Base-by-base conservation (phyloP, 78 protist species). In the Dictyostelium brefeldianum region DNA sequence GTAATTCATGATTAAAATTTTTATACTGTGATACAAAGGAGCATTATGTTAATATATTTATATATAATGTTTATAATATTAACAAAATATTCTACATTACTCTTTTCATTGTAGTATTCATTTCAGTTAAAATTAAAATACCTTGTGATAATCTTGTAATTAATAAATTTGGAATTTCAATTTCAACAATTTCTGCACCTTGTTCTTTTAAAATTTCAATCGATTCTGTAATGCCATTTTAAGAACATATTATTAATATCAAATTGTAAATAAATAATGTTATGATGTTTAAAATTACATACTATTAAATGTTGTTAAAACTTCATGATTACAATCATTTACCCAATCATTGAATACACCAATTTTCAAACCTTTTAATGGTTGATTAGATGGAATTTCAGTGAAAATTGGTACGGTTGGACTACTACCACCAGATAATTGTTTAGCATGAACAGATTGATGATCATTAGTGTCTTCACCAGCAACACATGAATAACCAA, bases 91-190 rank as follows among this genome's bases (percentile, higher is more conserved):
- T 46, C 8, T 43, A 51, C 14, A 14, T 46, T 78, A 80, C 93
- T 54, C 36, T 75, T 54, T 80, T 82, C 95, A 90, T 90, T 29
- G 95, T 48, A 12, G 64, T 75, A 47, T 73, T 90, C 85, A 93
- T 77, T 46, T 93, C 96, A 20, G 96, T 56, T 11, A 81, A 11
- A 82, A 93, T 89, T 1, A 50, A 14, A 7, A 89, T 43, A 41
- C 22, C 71, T 80, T 93, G 96, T 7, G 96, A n/a, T 25, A 93
- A 41, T 53, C 92, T 43, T 18, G 73, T 80, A 7, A 53, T n/a
- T 36, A 27, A 31, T 12, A 93, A 31, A 71, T 87, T n/a, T 48
- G 78, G 29, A 25, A 92, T 48, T 50, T 41, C 71, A 15, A 83
- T 81, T 20, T 46, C 81, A 15, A 79, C 48, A 41, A 90, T 43